These are phyloP conservation scores for Allium sativum DNA, from an alignment of 106 monocot species.

Conservation along the genomic window DNA sequence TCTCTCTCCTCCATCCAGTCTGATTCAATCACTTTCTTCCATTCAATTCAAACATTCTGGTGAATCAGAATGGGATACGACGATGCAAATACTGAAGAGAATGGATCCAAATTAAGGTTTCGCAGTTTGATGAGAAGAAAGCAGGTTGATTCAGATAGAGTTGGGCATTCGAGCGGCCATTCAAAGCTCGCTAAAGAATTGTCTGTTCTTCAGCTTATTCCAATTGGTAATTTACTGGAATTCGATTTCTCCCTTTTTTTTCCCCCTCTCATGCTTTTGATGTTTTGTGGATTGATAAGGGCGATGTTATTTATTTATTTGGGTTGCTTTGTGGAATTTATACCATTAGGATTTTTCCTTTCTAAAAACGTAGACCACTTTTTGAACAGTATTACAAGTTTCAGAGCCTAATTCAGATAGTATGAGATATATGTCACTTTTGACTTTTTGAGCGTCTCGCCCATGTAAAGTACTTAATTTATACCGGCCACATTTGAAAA, in stretches of 20 bases:
- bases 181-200: constrained; percentile 66
- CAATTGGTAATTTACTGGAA: constrained; percentile 43
- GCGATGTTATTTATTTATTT: too few relatives aligned
- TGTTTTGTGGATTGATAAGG: not conserved
- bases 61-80: constrained; percentile 17
- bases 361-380: too few relatives aligned
- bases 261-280: not conserved
- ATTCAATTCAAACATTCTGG: constrained; percentile 8
- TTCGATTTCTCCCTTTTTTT: too few relatives aligned
- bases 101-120: constrained; percentile 14
- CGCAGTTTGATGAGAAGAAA: constrained; percentile 74
- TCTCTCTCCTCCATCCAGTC: too few relatives aligned
- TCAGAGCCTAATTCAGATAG: too few relatives aligned
- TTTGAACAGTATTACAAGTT: too few relatives aligned
- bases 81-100: constrained; percentile 1
- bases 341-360: not conserved
- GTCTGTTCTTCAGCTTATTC: constrained; percentile 60
- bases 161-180: constrained; percentile 14
- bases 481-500: too few relatives aligned
- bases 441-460: too few relatives aligned
- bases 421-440: too few relatives aligned
- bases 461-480: too few relatives aligned
- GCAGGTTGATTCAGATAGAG: constrained; percentile 80
- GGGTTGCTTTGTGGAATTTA: too few relatives aligned
- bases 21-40: too few relatives aligned